Conservation (phyloP, 129 eudicot genomes). For the Flaveria brownii region DNA sequence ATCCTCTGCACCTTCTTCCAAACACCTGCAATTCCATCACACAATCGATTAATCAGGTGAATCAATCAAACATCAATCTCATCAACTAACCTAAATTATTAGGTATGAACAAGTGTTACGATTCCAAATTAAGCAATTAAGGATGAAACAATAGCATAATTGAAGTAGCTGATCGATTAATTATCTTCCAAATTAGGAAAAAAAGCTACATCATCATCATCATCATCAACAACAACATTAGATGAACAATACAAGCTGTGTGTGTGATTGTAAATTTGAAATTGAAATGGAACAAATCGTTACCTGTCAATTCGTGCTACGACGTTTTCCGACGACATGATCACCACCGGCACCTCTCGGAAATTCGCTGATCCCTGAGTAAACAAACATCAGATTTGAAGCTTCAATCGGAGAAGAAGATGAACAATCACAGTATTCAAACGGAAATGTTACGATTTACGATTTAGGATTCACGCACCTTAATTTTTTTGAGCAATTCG, state of each 20-base stretch:
- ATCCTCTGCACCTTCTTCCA: conserved; percentile 98
- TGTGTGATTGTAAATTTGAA: no score
- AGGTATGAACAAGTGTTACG: no score
- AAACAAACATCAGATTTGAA: neutral
- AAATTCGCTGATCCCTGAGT: conserved; percentile 78
- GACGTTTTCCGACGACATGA: conserved; percentile 94
- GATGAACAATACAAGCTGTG: neutral
- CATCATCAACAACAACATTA: no score
- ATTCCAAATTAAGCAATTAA: no score
- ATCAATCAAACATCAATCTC: no score
- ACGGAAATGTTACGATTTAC: neutral
- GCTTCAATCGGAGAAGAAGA: no score
- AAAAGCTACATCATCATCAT: neutral
- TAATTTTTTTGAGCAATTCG: conserved; percentile 82
- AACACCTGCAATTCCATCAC: conserved; percentile 48
- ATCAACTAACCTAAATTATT: no score
- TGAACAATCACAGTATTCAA: neutral
- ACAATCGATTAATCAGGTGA: no score
- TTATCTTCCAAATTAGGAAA: conserved; percentile 23
- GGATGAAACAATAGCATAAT: no score
- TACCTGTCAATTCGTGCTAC: conserved; percentile 88
- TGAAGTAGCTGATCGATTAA: neutral
- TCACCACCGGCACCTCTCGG: conserved; percentile 88
- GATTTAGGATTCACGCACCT: conserved; percentile 43
- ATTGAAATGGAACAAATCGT: neutral